Evolutionary conservation across 2,329 filamentous ascomycete species (phyloP).

Genomic region (Neodidymelliopsis sp.): DNA sequence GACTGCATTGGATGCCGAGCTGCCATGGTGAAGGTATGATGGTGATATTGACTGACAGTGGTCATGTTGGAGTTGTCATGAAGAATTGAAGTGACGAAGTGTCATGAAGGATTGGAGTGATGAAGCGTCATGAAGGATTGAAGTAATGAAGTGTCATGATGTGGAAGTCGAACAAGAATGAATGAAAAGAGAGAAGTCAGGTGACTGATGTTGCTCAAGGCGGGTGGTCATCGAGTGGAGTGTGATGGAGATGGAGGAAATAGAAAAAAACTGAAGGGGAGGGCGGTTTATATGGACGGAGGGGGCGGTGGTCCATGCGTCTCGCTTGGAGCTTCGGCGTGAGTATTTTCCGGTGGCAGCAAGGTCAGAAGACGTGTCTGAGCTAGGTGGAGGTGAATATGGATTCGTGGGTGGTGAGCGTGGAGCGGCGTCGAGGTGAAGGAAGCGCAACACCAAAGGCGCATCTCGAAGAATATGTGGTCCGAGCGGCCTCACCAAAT

Average conservation of each 20-base stretch:
- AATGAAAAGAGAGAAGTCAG: background rate
- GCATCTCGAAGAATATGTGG: background rate
- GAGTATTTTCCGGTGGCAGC: background rate
- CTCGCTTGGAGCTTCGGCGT: background rate
- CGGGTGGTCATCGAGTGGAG: background rate
- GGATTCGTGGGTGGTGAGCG: background rate
- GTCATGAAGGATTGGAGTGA: background rate
- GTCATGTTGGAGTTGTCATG: constrained; percentile 2
- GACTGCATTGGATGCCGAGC: constrained; percentile 1
- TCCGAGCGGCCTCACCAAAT: constrained; percentile 11
- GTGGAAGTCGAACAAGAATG: background rate
- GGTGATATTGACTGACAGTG: background rate
- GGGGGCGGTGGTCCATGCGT: background rate
- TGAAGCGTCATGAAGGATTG: background rate
- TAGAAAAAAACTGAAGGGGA: background rate
- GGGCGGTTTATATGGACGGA: background rate
- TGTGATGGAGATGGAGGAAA: background rate
- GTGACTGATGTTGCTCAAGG: background rate
- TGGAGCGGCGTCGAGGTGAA: background rate
- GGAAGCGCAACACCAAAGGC: background rate
- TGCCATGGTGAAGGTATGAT: constrained; percentile 3
- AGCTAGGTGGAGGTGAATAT: background rate
- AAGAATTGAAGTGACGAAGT: constrained; percentile 6
- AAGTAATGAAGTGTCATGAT: background rate
- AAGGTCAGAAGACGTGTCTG: background rate